Evolutionary conservation across 495 filamentous ascomycete species (phyloP), one percentile per base, ranked within the genome.

Genomic region (Friedmanniomyces simplex): DNA sequence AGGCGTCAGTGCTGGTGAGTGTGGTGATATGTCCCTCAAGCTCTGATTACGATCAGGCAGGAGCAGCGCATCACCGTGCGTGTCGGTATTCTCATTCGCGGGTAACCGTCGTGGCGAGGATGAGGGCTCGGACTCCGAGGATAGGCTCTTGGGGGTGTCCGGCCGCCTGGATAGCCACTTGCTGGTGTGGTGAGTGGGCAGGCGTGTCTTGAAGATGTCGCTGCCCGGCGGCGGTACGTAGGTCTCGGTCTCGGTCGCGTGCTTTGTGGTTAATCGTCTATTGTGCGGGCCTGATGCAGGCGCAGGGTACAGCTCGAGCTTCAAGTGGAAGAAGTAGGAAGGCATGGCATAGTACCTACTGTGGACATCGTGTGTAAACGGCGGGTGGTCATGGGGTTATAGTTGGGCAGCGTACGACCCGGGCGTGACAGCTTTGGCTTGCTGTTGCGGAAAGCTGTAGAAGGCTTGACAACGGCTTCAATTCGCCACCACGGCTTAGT

Each of bases 251-350:
- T 58, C 49, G 52, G 42, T 46, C 26, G 50, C 28, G 25, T 59
- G 51, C 48, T 54, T 32, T 55, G 49, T 41, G 42, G 26, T 52
- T 14, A 47, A 48, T 45, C 61, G 32, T 42, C 55, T 51, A 34
- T 37, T 46, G 49, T 24, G 25, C 18, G 26, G 11, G 58, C 16
- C 43, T 21, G 47, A 36, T 72, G 72, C 58, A 73, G 68, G 16
- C 53, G 76, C 71, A 58, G 79, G 69, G 70, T 85, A 85, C 52
- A 96, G 76, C 77, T 97, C 91, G 66, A 98, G 80, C 63, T 83
- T 83, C 28, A 98, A 69, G 66, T 97, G 91, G 65, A 91, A 98
- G 71, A 89, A 91, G 72, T 93, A 96, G 34, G 86, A 82, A 73
- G 87, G 87, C 89, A 87, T 83, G 54, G 60, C 60, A 24, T n/a